These are phyloP conservation scores for Panellus pusillus DNA, from an alignment of 768 basidiomycete genomes.

Conservation along the genomic window DNA sequence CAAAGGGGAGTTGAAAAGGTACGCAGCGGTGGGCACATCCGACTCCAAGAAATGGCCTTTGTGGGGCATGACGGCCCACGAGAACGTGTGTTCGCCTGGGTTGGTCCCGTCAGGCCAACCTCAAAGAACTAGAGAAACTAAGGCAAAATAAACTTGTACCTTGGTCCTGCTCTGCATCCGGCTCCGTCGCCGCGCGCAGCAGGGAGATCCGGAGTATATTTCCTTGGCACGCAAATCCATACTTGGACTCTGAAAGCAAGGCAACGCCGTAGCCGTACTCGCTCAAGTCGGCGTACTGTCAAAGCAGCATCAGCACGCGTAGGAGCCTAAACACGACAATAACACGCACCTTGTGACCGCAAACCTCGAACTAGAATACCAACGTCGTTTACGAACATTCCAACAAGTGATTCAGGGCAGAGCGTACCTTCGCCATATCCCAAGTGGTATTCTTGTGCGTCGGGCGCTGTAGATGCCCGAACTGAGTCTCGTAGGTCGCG, in stretches of 20 bases:
- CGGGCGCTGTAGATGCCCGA: slow-evolving; percentile 85
- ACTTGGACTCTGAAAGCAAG: slow-evolving; percentile 93
- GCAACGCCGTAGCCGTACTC: slow-evolving; percentile 97
- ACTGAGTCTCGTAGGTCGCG: slow-evolving; percentile 94
- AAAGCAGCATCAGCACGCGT: slow-evolving; percentile 6
- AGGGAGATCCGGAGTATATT: slow-evolving; percentile 87
- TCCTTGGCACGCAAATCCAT: slow-evolving; percentile 85
- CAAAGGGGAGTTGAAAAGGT: slow-evolving; percentile 82
- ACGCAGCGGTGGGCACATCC: slow-evolving; percentile 80
- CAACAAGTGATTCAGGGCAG: too few relatives aligned
- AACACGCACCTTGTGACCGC: slow-evolving; percentile 79
- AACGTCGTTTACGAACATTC: not conserved
- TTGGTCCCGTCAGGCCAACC: not conserved
- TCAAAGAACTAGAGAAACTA: not conserved
- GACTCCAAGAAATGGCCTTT: slow-evolving; percentile 86
- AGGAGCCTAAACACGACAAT: not conserved
- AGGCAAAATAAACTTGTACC: slow-evolving; percentile 37
- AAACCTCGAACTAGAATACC: slow-evolving; percentile 80
- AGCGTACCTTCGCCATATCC: slow-evolving; percentile 71
- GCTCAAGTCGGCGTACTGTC: slow-evolving; percentile 78
- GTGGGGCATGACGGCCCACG: slow-evolving; percentile 90
- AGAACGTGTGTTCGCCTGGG: slow-evolving; percentile 76
- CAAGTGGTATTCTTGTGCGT: slow-evolving; percentile 95
- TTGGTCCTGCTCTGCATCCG: slow-evolving; percentile 91
- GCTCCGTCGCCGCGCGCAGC: slow-evolving; percentile 87